Evolutionary conservation across 2,329 filamentous ascomycete species (phyloP).

Genomic region (Chaetomium sp.): DNA sequence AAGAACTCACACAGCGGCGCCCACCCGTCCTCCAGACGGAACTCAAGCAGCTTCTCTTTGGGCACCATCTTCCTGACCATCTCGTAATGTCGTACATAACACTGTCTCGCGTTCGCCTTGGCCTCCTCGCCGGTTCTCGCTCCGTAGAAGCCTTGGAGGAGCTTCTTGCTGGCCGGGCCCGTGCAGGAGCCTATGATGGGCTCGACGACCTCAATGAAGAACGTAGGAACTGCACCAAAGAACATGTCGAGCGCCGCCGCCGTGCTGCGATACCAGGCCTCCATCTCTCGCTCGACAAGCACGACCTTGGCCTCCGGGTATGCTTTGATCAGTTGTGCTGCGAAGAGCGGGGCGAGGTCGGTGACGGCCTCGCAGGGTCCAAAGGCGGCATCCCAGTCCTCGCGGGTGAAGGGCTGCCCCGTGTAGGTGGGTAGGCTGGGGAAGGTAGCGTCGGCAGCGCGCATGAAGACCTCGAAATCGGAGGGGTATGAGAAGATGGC

Average conservation of each 20-base stretch:
- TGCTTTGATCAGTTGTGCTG: conserved; percentile 47
- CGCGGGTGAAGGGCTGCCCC: background rate
- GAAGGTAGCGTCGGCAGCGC: conserved; percentile 22
- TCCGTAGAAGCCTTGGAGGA: background rate
- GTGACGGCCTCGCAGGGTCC: conserved; percentile 33
- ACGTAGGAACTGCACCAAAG: background rate
- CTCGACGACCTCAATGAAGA: background rate
- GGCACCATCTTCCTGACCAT: conserved; percentile 43
- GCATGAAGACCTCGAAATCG: conserved; percentile 25
- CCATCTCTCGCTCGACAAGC: conserved; percentile 41
- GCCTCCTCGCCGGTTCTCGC: background rate
- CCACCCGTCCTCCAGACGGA: conserved; percentile 45
- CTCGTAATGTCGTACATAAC: conserved; percentile 34
- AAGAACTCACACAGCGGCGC: conserved; percentile 46
- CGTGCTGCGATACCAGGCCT: conserved; percentile 44
- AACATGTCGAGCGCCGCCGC: conserved; percentile 34
- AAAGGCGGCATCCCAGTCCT: conserved; percentile 32
- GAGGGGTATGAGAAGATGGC: conserved; percentile 29
- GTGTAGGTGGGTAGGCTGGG: background rate
- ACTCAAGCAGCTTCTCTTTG: conserved; percentile 42
- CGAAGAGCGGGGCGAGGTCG: conserved; percentile 39
- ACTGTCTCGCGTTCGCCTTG: background rate
- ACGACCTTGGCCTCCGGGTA: conserved; percentile 33
- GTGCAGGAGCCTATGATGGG: background rate
- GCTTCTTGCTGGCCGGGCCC: background rate